phyloP scores from a whole-genome alignment of 164 flowering plant species.

The Aristolochia fimbriata region DNA sequence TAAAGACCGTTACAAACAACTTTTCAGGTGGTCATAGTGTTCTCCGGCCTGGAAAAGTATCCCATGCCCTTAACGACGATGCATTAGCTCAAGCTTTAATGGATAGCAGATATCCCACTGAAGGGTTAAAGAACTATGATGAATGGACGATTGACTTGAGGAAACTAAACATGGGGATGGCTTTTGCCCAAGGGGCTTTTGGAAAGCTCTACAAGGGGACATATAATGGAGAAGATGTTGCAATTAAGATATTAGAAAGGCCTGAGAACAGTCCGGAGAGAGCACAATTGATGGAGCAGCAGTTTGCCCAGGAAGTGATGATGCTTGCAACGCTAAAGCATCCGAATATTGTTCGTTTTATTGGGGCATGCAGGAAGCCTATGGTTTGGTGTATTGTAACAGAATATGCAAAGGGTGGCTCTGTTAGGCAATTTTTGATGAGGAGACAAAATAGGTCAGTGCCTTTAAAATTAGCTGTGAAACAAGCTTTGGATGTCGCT shows the following conservation, averaged over 20 bases:
- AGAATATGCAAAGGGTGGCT: constrained; percentile 72
- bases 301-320: constrained; percentile 66
- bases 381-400: constrained; percentile 78
- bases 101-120: constrained; percentile 45
- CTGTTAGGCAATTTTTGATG: constrained; percentile 51
- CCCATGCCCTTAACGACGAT: constrained; percentile 26
- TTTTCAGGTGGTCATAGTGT: constrained; percentile 27
- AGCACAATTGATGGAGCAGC: constrained; percentile 58
- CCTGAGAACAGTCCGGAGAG: constrained; percentile 45
- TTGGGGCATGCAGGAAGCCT: constrained; percentile 61
- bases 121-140: constrained; percentile 48
- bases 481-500: constrained; percentile 73
- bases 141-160: constrained; percentile 72
- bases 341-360: constrained; percentile 52
- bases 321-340: constrained; percentile 69
- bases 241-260: constrained; percentile 65
- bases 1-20: constrained; percentile 15
- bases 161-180: constrained; percentile 51
- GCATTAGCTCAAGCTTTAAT: constrained; percentile 51
- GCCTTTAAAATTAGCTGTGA: constrained; percentile 52
- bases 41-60: constrained; percentile 20
- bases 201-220: constrained; percentile 62
- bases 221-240: constrained; percentile 66
- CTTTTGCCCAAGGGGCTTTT: constrained; percentile 71
- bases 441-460: constrained; percentile 48